Conservation (phyloP, 495 filamentous ascomycete species). For the Parathielavia hyrcaniae region DNA sequence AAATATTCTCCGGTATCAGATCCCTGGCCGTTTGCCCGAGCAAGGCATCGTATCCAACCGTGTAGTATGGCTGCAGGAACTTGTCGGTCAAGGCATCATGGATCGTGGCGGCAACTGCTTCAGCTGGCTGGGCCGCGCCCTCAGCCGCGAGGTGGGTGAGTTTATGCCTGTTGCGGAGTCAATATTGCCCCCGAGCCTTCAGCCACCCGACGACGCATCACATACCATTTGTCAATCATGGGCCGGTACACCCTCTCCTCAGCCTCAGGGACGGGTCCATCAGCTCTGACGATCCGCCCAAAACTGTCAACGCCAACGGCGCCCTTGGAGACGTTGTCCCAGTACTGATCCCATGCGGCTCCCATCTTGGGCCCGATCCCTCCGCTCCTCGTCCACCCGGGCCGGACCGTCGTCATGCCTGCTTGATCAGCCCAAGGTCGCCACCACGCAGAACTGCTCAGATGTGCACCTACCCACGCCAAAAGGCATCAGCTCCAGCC, state of each 20-base stretch:
- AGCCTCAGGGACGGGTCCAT: not conserved
- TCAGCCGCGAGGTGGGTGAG: not conserved
- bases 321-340: not conserved
- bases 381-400: not conserved
- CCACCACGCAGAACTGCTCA: not conserved
- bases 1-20: not conserved
- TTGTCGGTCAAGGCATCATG: not conserved
- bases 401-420: not conserved
- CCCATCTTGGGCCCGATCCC: not conserved
- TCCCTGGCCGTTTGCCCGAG: not conserved
- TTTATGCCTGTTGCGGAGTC: not conserved
- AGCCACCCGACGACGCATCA: not conserved
- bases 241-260: not conserved
- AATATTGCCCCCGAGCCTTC: not conserved
- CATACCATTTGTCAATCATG: not conserved
- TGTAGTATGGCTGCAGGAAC: not conserved
- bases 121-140: not conserved
- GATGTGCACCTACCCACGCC: not conserved
- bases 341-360: not conserved
- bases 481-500: not conserved
- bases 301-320: not conserved
- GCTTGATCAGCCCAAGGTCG: not conserved
- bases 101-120: not conserved
- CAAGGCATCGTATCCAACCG: not conserved
- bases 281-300: not conserved